Percentiles rank a stretch among this genome's conserved stretches.
Conservation (phyloP, 2,329 filamentous ascomycete species). For the Plenodomus biglobosus region DNA sequence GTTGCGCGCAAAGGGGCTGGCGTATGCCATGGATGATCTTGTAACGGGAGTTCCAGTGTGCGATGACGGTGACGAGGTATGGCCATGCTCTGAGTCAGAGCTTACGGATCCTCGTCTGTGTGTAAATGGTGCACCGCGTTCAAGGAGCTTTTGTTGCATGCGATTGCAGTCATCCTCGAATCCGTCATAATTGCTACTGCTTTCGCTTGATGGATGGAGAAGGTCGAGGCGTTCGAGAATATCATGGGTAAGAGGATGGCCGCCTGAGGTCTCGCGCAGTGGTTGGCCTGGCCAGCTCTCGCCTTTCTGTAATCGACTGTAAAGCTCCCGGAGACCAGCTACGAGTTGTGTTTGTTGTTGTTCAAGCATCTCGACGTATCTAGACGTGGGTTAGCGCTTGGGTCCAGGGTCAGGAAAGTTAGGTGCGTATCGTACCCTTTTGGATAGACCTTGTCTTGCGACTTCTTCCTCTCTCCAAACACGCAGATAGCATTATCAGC, state of each 20-base stretch:
- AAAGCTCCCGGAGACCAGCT: slow-evolving; percentile 62
- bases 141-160: slow-evolving; percentile 59
- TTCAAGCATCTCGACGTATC: slow-evolving; percentile 68
- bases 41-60: slow-evolving; percentile 44
- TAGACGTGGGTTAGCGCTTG: slow-evolving; percentile 29
- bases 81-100: slow-evolving; percentile 59
- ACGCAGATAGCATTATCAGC: slow-evolving; percentile 66
- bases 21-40: slow-evolving; percentile 31
- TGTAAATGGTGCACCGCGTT: slow-evolving; percentile 55
- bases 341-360: slow-evolving; percentile 66
- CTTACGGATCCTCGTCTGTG: slow-evolving; percentile 59
- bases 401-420: background rate
- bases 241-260: slow-evolving; percentile 63
- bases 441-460: slow-evolving; percentile 68
- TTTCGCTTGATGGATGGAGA: slow-evolving; percentile 55
- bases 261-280: slow-evolving; percentile 55
- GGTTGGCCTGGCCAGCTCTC: slow-evolving; percentile 59
- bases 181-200: slow-evolving; percentile 47
- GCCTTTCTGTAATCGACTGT: slow-evolving; percentile 55
- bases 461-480: slow-evolving; percentile 67
- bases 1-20: slow-evolving; percentile 35
- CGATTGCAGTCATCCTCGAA: slow-evolving; percentile 62
- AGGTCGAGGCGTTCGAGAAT: slow-evolving; percentile 62
- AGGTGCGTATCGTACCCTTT: slow-evolving; percentile 58
- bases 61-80: slow-evolving; percentile 43